phyloP scores from a whole-genome alignment of 2,329 filamentous ascomycete species.

The Colletotrichum melonis region DNA sequence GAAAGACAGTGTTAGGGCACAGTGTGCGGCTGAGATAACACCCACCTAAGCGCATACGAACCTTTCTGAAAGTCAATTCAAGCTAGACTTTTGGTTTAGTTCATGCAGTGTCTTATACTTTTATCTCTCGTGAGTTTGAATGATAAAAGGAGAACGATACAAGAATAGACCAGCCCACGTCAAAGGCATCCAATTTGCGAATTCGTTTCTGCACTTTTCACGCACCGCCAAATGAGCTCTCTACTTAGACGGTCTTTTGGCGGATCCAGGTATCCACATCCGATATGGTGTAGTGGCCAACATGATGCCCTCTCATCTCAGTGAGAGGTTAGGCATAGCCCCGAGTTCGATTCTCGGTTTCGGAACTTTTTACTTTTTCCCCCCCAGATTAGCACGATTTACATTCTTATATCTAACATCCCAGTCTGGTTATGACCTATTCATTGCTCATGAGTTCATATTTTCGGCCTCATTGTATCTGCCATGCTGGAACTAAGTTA shows the following conservation, averaged over 20 bases:
- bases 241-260: too few species aligned
- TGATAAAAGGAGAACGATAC: too few species aligned
- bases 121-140: background rate
- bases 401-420: too few species aligned
- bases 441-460: too few species aligned
- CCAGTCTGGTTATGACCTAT: too few species aligned
- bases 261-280: accelerated
- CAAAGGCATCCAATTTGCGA: background rate
- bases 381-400: too few species aligned
- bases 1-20: background rate
- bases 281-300: conserved; percentile 30
- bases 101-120: background rate
- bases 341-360: conserved; percentile 30
- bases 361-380: background rate
- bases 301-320: conserved; percentile 21
- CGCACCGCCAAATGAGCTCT: accelerated
- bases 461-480: background rate
- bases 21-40: background rate
- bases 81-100: background rate
- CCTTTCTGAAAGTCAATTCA: background rate
- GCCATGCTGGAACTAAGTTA: too few species aligned
- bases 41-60: background rate
- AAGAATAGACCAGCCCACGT: background rate
- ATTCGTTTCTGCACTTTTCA: background rate
- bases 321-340: conserved; percentile 22